phyloP scores from a whole-genome alignment of 345 rosid genomes.

The Luvunga scandens region DNA sequence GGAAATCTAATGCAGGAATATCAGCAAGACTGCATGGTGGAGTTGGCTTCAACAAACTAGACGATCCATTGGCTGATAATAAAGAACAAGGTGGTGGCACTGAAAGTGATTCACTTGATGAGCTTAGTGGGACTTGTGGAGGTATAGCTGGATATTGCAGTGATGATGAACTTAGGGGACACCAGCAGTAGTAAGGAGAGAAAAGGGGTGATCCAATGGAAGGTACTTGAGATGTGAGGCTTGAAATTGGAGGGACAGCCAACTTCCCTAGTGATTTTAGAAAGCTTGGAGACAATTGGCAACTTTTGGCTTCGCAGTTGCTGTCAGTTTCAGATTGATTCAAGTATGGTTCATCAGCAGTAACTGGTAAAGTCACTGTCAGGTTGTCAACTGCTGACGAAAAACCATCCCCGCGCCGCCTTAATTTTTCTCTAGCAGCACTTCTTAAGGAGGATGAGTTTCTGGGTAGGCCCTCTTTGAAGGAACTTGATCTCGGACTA shows the following conservation, averaged over 20 bases:
- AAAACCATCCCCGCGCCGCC: constrained; percentile 55
- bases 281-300: constrained; percentile 24
- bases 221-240: constrained; percentile 37
- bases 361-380: constrained; percentile 29
- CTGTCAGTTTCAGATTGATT: constrained; percentile 30
- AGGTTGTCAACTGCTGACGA: constrained; percentile 45
- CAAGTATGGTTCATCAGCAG: constrained; percentile 28
- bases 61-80: constrained; percentile 45
- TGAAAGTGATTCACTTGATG: constrained; percentile 46
- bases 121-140: constrained; percentile 30
- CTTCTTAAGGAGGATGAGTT: constrained; percentile 47
- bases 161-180: constrained; percentile 60
- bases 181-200: constrained; percentile 93
- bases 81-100: constrained; percentile 72
- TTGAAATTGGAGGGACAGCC: constrained; percentile 27
- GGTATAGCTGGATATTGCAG: constrained; percentile 37
- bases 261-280: constrained; percentile 46
- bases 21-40: constrained; percentile 53
- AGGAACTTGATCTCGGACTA: constrained; percentile 79
- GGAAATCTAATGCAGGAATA: constrained; percentile 49
- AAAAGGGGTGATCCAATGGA: constrained; percentile 44
- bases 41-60: constrained; percentile 49
- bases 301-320: constrained; percentile 20
- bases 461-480: constrained; percentile 60
- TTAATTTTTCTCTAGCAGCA: constrained; percentile 61